A percentile compares a stretch with the other conserved stretches of the same genome.
Conservation (phyloP, 805 yeast species). For the Metschnikowia bowlesiae region DNA sequence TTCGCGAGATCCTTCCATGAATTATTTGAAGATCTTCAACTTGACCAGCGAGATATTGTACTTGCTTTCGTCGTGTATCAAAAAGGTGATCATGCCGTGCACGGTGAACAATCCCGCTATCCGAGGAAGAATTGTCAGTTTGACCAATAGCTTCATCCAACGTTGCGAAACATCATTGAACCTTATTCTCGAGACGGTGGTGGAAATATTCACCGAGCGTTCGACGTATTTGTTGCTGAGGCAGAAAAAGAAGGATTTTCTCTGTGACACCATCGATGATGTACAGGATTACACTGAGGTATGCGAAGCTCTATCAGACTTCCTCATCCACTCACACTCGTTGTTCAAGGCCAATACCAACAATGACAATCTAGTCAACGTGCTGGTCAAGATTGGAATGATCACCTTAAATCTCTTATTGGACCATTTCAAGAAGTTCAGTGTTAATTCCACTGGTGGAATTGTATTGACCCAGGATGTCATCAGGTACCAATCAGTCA, state of each 20-base stretch:
- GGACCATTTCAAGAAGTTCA: conserved; percentile 69
- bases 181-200: conserved; percentile 55
- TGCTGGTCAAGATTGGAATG: conserved; percentile 55
- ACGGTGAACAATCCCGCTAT: conserved; percentile 54
- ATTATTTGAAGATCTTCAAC: conserved; percentile 47
- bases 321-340: conserved; percentile 42
- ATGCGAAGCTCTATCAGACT: conserved; percentile 57
- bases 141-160: conserved; percentile 57
- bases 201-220: conserved; percentile 49
- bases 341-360: conserved; percentile 35
- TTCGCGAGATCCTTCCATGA: conserved; percentile 35
- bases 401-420: conserved; percentile 55
- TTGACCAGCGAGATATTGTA: conserved; percentile 56
- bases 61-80: conserved; percentile 66
- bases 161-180: conserved; percentile 64
- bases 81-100: conserved; percentile 72
- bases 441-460: conserved; percentile 80
- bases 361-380: conserved; percentile 43
- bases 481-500: conserved; percentile 63
- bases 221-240: conserved; percentile 46
- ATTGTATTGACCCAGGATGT: conserved; percentile 77
- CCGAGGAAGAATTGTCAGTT: conserved; percentile 54
- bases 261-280: conserved; percentile 39
- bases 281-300: conserved; percentile 59
- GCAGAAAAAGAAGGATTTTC: conserved; percentile 74